Evolutionary conservation across 768 basidiomycete genomes (phyloP).

Genomic region (Tylopilus felleus): DNA sequence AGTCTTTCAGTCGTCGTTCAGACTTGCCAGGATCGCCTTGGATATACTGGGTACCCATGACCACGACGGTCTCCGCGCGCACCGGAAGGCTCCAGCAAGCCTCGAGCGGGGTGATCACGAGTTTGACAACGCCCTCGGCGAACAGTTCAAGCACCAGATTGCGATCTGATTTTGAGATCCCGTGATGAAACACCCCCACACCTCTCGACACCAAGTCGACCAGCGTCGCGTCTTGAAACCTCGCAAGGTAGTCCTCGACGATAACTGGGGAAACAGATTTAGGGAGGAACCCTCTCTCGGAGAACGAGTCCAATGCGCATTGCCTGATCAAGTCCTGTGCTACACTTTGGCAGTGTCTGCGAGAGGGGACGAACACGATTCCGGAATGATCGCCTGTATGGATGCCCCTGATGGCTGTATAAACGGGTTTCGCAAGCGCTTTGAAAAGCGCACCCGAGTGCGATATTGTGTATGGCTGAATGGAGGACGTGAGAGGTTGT

Average conservation of each 20-base stretch:
- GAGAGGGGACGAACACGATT: conserved; percentile 88
- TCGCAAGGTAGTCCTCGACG: conserved; percentile 55
- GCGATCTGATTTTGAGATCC: conserved; percentile 63
- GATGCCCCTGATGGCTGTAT: conserved; percentile 60
- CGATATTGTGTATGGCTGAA: conserved; percentile 80
- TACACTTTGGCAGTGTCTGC: conserved; percentile 65
- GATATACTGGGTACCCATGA: conserved; percentile 90
- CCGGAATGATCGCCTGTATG: conserved; percentile 47
- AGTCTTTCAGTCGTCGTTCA: conserved; percentile 75
- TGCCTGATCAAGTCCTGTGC: conserved; percentile 87
- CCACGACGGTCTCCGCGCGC: conserved; percentile 74
- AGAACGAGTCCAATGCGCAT: conserved; percentile 71
- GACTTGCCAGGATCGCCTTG: conserved; percentile 42
- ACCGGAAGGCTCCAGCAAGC: conserved; percentile 89
- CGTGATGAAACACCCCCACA: conserved; percentile 83
- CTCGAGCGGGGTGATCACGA: conserved; percentile 79
- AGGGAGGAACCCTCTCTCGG: conserved; percentile 65
- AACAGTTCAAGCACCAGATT: conserved; percentile 77
- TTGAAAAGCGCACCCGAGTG: conserved; percentile 87
- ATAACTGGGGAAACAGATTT: conserved; percentile 45
- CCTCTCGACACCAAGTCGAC: conserved; percentile 78
- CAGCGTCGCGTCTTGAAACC: conserved; percentile 61
- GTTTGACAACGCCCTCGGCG: conserved; percentile 71
- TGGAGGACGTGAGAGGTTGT: conserved; percentile 63
- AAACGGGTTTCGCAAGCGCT: conserved; percentile 87